Percentiles rank a stretch among this genome's conserved stretches.
Evolutionary conservation across 768 basidiomycete genomes (phyloP).

Genomic region (Lentinula sp.): DNA sequence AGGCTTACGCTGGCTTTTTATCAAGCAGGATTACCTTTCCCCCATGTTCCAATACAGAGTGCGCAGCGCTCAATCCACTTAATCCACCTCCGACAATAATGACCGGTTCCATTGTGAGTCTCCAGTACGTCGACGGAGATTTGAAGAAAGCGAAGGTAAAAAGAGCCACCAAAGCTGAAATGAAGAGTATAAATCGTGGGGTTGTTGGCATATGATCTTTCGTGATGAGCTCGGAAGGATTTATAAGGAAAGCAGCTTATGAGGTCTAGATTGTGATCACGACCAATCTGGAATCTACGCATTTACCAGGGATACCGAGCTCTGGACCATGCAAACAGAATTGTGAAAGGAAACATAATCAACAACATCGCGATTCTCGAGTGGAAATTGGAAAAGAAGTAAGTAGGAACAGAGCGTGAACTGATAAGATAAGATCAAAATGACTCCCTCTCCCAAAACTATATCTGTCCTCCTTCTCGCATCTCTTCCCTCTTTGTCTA

Average conservation of each 20-base stretch:
- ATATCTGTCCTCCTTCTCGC: constrained; percentile 39
- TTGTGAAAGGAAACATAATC: no score
- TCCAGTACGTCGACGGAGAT: not conserved
- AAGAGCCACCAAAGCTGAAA: not conserved
- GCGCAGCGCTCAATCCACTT: constrained; percentile 68
- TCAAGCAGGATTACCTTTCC: constrained; percentile 68
- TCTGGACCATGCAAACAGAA: not conserved
- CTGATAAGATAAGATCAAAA: constrained; percentile 1
- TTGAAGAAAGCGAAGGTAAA: not conserved
- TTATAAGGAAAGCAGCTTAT: not conserved
- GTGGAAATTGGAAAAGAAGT: no score
- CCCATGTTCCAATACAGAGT: constrained; percentile 71
- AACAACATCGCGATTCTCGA: no score
- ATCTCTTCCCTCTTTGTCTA: constrained; percentile 40
- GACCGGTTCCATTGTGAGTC: not conserved
- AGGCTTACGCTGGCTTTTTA: constrained; percentile 19
- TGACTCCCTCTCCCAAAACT: not conserved
- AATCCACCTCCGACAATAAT: constrained; percentile 66
- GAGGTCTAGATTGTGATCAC: not conserved
- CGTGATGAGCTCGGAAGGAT: not conserved
- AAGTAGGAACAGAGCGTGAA: not conserved
- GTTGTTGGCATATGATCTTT: constrained; percentile 2
- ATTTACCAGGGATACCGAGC: not conserved
- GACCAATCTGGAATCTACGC: not conserved
- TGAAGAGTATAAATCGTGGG: not conserved